Base-by-base conservation (phyloP, 2,329 filamentous ascomycete species). In the Trichoderma polysporum region DNA sequence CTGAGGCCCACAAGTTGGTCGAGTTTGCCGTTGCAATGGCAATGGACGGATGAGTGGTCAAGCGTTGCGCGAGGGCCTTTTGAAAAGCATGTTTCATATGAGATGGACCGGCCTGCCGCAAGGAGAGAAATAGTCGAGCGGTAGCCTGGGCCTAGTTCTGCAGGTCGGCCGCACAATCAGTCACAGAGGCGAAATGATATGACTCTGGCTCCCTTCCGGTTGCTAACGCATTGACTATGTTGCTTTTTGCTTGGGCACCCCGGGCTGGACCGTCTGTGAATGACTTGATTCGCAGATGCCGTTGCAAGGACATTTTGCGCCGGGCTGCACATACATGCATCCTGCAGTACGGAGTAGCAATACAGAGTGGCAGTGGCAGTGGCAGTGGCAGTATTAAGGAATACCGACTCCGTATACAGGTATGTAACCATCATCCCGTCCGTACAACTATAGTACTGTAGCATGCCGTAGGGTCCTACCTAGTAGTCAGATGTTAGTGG, bases 161-260 rank as follows among this genome's bases (percentile, higher is more conserved):
- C 49, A 41, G 8, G 37, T 33, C 13, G 49, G 49, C 33, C 22
- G 37, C 53, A n/a, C 39, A 19, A 33, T 37, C 22, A 60, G 57
- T 37, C 41, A 31, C 29, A 50, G 31, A 60, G 39, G 37, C 57
- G 39, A 49, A 12, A 60, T 50, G 25, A 27, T 15, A 53, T 31
- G 57, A 50, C 27, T 50, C 41, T 60, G 31, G 37, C 60, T 63
- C 60, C 60, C 60, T 63, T 63, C 33, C 53, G 12, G 10, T 12
- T 37, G 33, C 31, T 39, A 35, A 54, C 35, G 53, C 53, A 39
- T 39, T 56, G 53, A 27, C 31, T 19, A 19, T 22, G 41, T 19
- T 29, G 19, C 13, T n/a, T 5, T 29, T 5, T 29, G 3, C 49
- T 29, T 52, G 52, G 52, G 27, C n/a, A 15, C 13, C 17, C 47